Conservation (phyloP, 805 yeast species). For the Lachancea cidri region DNA sequence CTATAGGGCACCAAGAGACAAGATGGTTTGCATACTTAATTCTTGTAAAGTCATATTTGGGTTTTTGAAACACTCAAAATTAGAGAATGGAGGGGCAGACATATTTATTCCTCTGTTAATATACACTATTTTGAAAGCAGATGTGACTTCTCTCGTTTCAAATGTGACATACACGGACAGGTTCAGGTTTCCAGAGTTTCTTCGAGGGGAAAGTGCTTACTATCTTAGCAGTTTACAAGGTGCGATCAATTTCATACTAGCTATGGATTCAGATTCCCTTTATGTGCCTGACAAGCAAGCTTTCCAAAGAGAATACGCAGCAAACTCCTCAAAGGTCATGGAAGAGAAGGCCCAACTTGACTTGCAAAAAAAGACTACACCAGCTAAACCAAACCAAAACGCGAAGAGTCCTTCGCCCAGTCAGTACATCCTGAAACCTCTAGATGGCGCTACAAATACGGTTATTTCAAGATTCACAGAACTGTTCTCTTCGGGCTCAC, state of each 20-base stretch:
- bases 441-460: conserved; percentile 27
- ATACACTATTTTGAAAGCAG: conserved; percentile 67
- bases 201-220: conserved; percentile 85
- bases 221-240: conserved; percentile 87
- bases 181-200: conserved; percentile 68
- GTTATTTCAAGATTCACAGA: conserved; percentile 21
- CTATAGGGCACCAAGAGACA: conserved; percentile 92
- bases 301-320: conserved; percentile 41
- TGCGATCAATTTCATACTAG: conserved; percentile 74
- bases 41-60: conserved; percentile 92
- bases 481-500: conserved; percentile 8
- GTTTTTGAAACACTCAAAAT: conserved; percentile 58
- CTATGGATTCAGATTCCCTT: conserved; percentile 50
- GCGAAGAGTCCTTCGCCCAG: conserved; percentile 12
- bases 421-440: conserved; percentile 18
- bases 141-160: conserved; percentile 60
- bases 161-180: conserved; percentile 82
- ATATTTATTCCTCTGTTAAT: conserved; percentile 87
- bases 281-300: conserved; percentile 59
- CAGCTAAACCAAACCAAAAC: neutral
- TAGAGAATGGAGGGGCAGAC: conserved; percentile 82
- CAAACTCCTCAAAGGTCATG: conserved; percentile 25
- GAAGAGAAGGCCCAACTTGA: neutral
- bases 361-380: neutral
- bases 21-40: conserved; percentile 83